These are phyloP conservation scores for Candida sp. DNA, from an alignment of 1,139 yeast species.

Conservation along the genomic window DNA sequence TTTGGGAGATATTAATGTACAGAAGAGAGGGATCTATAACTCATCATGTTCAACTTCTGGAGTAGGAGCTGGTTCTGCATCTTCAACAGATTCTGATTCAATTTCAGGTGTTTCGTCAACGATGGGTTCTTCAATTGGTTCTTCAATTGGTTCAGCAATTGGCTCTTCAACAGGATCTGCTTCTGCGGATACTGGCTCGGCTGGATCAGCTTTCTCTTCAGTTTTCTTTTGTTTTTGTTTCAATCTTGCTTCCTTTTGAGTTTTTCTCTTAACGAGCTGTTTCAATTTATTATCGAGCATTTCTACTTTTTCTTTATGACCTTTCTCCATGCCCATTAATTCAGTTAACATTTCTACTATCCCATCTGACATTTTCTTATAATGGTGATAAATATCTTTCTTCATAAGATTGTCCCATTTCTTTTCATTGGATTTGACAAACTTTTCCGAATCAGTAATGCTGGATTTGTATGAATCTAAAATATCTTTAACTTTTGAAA, in stretches of 20 bases:
- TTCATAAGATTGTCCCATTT: constrained; percentile 25
- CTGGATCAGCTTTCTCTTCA: constrained; percentile 14
- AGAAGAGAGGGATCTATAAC: constrained; percentile 28
- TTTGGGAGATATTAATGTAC: background rate
- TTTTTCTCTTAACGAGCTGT: constrained; percentile 31
- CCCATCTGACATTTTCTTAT: constrained; percentile 30
- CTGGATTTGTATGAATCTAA: constrained; percentile 33
- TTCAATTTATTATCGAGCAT: constrained; percentile 32
- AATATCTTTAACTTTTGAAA: constrained; percentile 30
- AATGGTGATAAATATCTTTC: constrained; percentile 29
- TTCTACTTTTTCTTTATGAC: constrained; percentile 38
- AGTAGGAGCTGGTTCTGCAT: background rate
- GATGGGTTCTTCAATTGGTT: constrained; percentile 3
- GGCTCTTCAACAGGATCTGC: constrained; percentile 6
- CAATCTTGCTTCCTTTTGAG: constrained; percentile 32
- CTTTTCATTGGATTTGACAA: constrained; percentile 22
- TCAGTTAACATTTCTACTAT: constrained; percentile 33
- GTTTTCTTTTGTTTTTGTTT: constrained; percentile 24
- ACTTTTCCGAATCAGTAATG: constrained; percentile 24
- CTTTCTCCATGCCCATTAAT: constrained; percentile 27
- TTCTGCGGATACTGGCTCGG: constrained; percentile 13
- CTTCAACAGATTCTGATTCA: background rate
- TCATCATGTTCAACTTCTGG: constrained; percentile 47
- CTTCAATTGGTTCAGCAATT: background rate
- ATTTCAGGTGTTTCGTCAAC: constrained; percentile 2